These are phyloP conservation scores for Raphanus hybrid DNA, from an alignment of 441 rosid genomes.

Conservation along the genomic window DNA sequence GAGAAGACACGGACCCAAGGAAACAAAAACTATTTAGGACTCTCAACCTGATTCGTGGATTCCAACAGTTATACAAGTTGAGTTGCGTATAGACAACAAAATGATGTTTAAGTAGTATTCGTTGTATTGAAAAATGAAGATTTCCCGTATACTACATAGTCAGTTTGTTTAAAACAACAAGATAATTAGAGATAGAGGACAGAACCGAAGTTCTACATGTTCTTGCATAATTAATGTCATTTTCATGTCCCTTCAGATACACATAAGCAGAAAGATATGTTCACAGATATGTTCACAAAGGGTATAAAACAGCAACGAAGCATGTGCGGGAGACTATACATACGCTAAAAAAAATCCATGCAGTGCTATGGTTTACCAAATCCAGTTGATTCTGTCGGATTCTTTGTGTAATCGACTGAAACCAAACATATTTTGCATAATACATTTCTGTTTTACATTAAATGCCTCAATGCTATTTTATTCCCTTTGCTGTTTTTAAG, in stretches of 20 bases:
- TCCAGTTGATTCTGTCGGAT: constrained; percentile 4
- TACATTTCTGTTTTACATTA: neutral
- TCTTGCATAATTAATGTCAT: neutral
- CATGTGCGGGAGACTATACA: neutral
- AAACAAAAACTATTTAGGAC: neutral
- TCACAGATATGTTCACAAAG: neutral
- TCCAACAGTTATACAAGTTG: neutral
- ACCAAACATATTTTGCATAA: neutral
- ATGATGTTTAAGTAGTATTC: neutral
- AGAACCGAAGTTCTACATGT: neutral
- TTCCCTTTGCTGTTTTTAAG: neutral
- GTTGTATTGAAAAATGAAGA: neutral
- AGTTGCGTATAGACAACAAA: neutral
- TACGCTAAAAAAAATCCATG: neutral
- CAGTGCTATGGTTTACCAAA: neutral
- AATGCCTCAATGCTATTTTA: neutral
- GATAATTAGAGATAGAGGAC: neutral
- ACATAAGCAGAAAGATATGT: neutral
- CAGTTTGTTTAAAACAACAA: neutral
- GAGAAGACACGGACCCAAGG: too few species aligned
- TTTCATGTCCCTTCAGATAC: neutral
- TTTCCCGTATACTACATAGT: neutral
- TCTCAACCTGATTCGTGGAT: neutral
- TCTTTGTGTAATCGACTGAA: neutral
- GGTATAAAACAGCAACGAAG: neutral